Evolutionary conservation across 2,329 filamentous ascomycete species (phyloP).

Genomic region (Grosmannia huntii): DNA sequence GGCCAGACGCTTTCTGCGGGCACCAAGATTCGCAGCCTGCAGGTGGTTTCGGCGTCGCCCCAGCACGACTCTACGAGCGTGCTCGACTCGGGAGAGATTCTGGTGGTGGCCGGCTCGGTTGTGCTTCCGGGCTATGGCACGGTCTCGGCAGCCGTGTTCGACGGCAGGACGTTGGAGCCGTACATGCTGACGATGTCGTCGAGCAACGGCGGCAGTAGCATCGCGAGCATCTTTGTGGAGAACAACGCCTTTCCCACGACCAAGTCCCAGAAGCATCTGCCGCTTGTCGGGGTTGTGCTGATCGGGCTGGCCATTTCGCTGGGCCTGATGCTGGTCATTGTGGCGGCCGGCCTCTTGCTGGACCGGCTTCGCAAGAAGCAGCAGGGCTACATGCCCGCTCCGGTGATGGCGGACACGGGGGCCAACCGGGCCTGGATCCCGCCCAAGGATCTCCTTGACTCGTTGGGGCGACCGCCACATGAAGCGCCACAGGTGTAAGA

Average conservation of each 20-base stretch:
- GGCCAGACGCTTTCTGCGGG: conserved; percentile 47
- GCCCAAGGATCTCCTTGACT: conserved; percentile 46
- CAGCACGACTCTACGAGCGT: conserved; percentile 52
- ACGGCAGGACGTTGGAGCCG: conserved; percentile 65
- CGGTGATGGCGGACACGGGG: conserved; percentile 47
- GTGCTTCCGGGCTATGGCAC: conserved; percentile 63
- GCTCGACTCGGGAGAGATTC: conserved; percentile 52
- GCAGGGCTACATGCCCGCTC: conserved; percentile 70
- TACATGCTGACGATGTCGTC: conserved; percentile 66
- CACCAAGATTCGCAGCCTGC: conserved; percentile 65
- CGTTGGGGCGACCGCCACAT: conserved; percentile 33
- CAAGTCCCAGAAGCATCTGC: conserved; percentile 39
- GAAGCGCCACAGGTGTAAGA: conserved; percentile 38
- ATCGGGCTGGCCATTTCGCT: conserved; percentile 71
- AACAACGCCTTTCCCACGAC: conserved; percentile 62
- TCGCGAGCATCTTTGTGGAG: conserved; percentile 75
- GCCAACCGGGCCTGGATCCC: conserved; percentile 47
- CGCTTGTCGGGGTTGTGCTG: conserved; percentile 65
- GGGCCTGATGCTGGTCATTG: conserved; percentile 63
- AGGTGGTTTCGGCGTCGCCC: conserved; percentile 61
- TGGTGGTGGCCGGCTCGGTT: conserved; percentile 79
- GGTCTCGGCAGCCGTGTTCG: conserved; percentile 76
- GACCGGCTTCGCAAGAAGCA: conserved; percentile 65
- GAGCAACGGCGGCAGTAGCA: conserved; percentile 54
- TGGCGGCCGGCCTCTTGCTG: conserved; percentile 60